Base-by-base conservation (phyloP, 306 rosid species). In the Trifolium fragiferum region DNA sequence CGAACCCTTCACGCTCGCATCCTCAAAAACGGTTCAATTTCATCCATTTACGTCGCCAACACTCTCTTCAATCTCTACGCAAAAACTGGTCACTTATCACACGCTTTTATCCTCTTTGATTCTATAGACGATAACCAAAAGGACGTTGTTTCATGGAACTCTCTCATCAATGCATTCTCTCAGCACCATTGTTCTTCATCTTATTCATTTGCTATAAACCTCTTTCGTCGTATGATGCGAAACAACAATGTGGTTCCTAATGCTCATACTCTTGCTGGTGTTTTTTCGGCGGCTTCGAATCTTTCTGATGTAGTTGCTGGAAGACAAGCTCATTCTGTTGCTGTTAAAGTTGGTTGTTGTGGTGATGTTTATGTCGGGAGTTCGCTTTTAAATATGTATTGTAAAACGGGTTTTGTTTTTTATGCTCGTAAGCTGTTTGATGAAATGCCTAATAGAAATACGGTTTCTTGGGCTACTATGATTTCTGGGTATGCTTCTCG, bases 401-500 rank as follows among this genome's bases (percentile, higher is more conserved):
- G 93, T 14, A 90, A 90, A 37, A 72, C 73, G 59, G 87, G 97
- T 54, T 40, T 78, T 25, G 53, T 93, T 0, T 38, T 9, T 0
- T 89, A 93, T 8, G 97, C 96, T 10, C 96, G 88, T 16, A 84
- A 87, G 75, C 49, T 93, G 87, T 93, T 90, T 53, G 98, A 89
- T 37, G 66, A 38, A 89, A 93, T 93, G 86, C 91, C 84, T 0
- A 66, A 72, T 11, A 87, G 86, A 67, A 93, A 87, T 68, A 47
- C 82, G 2, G 97, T 90, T 77, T 81, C 96, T n/a, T 93, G 92
- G 97, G 88, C 97, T 12, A 85, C 96, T 3, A 84, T 93, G 87
- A 82, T 90, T 73, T 90, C 97, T 14, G 96, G 96, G 60, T 89
- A 89, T 78, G 96, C 93, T 33, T 20, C 74, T 59, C 67, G 62